These are phyloP conservation scores for Apophysomyces ossiformis DNA, from an alignment of 371 early-diverging fungal genomes.

Conservation along the genomic window DNA sequence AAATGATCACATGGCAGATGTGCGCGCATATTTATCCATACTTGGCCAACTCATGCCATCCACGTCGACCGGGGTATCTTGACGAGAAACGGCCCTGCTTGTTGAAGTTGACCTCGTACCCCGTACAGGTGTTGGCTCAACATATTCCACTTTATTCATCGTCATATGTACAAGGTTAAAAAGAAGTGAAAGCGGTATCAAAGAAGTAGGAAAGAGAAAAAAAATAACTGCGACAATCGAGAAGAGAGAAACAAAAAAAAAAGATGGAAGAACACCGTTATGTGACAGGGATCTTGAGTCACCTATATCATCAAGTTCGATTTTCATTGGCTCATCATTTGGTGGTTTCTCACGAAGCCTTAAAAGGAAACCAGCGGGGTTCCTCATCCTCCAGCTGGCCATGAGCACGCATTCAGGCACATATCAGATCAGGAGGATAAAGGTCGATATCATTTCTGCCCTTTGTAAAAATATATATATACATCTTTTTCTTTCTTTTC, in stretches of 20 bases:
- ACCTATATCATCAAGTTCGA: neutral
- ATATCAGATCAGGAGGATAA: slow-evolving; percentile 10
- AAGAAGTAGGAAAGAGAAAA: slow-evolving; percentile 14
- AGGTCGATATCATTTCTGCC: slow-evolving; percentile 2
- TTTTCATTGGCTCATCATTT: slow-evolving; percentile 3
- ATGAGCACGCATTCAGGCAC: slow-evolving; percentile 2
- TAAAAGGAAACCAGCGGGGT: slow-evolving; percentile 4
- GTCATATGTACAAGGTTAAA: neutral
- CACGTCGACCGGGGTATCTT: slow-evolving; percentile 41
- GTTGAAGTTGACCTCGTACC: neutral
- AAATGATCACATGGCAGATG: neutral
- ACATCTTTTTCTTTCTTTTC: slow-evolving; percentile 14
- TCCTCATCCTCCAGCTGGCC: neutral
- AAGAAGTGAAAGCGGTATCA: neutral
- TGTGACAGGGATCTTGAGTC: slow-evolving; percentile 14
- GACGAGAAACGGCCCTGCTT: slow-evolving; percentile 16
- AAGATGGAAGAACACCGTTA: neutral
- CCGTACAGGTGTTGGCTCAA: slow-evolving; percentile 8
- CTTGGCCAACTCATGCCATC: slow-evolving; percentile 61
- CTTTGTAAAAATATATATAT: neutral
- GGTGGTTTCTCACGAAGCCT: slow-evolving; percentile 8
- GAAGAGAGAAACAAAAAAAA: slow-evolving; percentile 12
- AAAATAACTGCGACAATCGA: slow-evolving; percentile 15
- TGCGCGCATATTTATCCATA: slow-evolving; percentile 24
- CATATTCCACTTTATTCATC: neutral